Evolutionary conservation across 2,329 filamentous ascomycete genomes (phyloP), one percentile per base, ranked within the genome.

Genomic region (Pestalotiopsis fici): DNA sequence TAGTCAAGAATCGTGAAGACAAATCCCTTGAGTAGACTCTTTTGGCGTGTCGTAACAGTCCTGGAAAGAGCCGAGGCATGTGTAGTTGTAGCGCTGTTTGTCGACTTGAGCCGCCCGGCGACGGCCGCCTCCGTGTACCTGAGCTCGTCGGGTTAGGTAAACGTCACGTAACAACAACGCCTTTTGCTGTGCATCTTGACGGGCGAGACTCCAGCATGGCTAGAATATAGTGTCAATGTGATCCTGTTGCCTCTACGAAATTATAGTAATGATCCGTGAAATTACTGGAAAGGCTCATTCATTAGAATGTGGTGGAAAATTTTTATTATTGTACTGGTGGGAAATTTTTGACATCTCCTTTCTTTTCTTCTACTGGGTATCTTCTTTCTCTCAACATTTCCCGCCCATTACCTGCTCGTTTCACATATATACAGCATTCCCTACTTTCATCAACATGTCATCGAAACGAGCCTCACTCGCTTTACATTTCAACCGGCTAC

Each of bases 101-200:
- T 27, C 57, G 57, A 60, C 28, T 31, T 21, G 57, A 31, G 57
- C 57, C 31, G 15, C 6, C 15, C 57, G 57, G 57, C 27, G 57
- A 27, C 57, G 57, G 57, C 57, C 57, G 57, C 25, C 57, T 31
- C 57, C 57, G 57, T 37, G 27, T 18, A 60, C 13, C 28, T 37
- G 57, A 23, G n/a, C 28, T 39, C 57, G 57, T 60, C 57, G 31
- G 57, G 57, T 60, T 35, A 35, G 25, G 57, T 60, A 60, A 60
- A 12, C 21, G 15, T 60, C 31, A 60, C 57, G 57, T 60, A 60
- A 27, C 27, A 60, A 13, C 25, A 57, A 27, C 57, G n/a, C n/a
- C 18, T 31, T 60, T 60, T 39, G 28, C 15, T 18, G 18, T 27
- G 31, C 18, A 7, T n/a, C 13, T 27, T 11, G 57, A 31, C 55